phyloP scores from a whole-genome alignment of 129 eudicot species.

The Ambrosia trifida region DNA sequence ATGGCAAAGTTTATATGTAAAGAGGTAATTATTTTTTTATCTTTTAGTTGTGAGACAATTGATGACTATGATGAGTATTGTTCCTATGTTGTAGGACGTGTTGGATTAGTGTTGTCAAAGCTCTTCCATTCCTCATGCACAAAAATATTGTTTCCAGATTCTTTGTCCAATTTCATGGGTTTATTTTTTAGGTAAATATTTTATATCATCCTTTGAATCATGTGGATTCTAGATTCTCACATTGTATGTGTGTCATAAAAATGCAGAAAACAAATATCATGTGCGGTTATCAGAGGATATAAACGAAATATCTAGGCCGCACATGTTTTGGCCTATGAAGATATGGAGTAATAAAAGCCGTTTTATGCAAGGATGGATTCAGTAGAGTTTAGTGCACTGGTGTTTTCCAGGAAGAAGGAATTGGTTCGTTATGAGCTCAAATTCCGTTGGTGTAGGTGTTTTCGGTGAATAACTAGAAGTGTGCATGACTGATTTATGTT shows the following conservation, averaged over 20 bases:
- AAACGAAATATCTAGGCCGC: constrained; percentile 93
- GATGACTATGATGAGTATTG: constrained; percentile 97
- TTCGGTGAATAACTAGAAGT: too few relatives aligned
- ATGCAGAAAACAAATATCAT: constrained; percentile 92
- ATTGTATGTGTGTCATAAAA: constrained; percentile 6
- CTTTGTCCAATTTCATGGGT: constrained; percentile 94
- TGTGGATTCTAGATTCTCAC: constrained; percentile 1
- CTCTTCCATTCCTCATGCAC: constrained; percentile 93
- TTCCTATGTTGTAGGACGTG: constrained; percentile 97
- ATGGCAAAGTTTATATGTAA: constrained; percentile 97
- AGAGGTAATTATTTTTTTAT: constrained; percentile 50
- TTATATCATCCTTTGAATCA: constrained; percentile 8
- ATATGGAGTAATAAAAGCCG: constrained; percentile 68
- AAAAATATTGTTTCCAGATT: constrained; percentile 70
- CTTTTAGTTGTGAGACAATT: constrained; percentile 44
- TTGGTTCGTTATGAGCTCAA: too few relatives aligned
- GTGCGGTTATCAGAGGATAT: constrained; percentile 93
- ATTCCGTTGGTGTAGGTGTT: too few relatives aligned
- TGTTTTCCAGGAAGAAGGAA: too few relatives aligned
- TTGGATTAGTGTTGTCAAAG: constrained; percentile 95
- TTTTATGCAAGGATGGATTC: too few relatives aligned
- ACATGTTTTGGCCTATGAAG: constrained; percentile 98
- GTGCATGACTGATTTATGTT: too few relatives aligned
- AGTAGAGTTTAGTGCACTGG: too few relatives aligned
- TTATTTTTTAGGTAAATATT: constrained; percentile 81